Evolutionary conservation across 805 yeast genomes (phyloP).

Genomic region (Kazachstania taianensis): DNA sequence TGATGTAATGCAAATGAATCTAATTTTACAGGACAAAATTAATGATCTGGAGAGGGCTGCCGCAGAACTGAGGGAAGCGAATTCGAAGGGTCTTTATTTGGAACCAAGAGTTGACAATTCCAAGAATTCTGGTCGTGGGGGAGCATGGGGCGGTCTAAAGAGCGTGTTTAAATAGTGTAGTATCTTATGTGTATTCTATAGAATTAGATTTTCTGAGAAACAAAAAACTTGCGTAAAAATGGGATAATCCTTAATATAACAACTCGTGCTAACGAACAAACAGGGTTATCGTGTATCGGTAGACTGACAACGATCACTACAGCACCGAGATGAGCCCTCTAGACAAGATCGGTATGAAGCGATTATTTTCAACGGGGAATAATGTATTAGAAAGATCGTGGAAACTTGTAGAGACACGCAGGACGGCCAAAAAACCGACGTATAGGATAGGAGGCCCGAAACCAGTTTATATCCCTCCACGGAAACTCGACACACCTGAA

Average conservation of each 20-base stretch:
- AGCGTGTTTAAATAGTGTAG: slow-evolving; percentile 10
- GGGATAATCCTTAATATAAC: no score
- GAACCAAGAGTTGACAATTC: neutral
- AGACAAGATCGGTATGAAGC: no score
- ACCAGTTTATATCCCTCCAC: slow-evolving; percentile 38
- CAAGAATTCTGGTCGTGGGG: neutral
- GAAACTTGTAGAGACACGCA: slow-evolving; percentile 40
- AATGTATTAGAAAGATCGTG: slow-evolving; percentile 22
- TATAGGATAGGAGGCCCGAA: slow-evolving; percentile 45
- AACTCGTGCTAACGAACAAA: no score
- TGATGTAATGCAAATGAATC: slow-evolving; percentile 55
- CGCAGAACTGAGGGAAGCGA: slow-evolving; percentile 28
- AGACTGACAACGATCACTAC: no score
- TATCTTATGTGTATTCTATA: no score
- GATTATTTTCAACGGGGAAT: neutral
- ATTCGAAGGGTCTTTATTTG: slow-evolving; percentile 9
- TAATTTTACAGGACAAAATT: slow-evolving; percentile 45
- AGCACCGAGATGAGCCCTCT: no score
- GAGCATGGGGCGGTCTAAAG: slow-evolving; percentile 13
- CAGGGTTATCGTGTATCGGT: no score
- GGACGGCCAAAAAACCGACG: slow-evolving; percentile 34
- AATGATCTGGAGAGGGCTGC: slow-evolving; percentile 34
- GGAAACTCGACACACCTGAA: slow-evolving; percentile 42
- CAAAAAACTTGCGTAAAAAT: no score
- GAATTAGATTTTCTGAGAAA: neutral